Evolutionary conservation across 139 green algal genomes (phyloP).

Genomic region (Volvox reticuliferus): DNA sequence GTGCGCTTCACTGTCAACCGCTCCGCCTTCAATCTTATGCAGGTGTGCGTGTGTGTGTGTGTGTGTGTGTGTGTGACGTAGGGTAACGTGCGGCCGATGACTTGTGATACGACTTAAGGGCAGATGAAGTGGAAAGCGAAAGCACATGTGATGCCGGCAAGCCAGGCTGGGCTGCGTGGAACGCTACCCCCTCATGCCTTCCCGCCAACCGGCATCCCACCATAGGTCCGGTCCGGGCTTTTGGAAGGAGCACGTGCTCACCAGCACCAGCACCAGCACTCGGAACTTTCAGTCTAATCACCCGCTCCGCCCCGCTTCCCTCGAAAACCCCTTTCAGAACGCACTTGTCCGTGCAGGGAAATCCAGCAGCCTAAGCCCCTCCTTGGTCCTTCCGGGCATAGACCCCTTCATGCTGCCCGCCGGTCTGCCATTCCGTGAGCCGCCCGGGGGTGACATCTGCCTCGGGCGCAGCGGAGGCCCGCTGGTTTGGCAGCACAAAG

Average conservation of each 20-base stretch:
- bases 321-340: not conserved
- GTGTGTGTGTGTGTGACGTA: too few species aligned
- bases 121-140: not conserved
- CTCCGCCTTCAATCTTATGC: slow-evolving; percentile 48
- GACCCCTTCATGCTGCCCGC: not conserved
- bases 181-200: too few species aligned
- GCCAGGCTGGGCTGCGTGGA: too few species aligned
- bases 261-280: too few species aligned
- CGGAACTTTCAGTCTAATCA: too few species aligned
- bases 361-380: not conserved
- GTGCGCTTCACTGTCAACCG: slow-evolving; percentile 66
- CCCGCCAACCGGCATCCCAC: too few species aligned
- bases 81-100: too few species aligned
- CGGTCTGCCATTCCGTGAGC: not conserved
- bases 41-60: slow-evolving; percentile 2
- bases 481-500: not conserved
- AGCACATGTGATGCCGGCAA: too few species aligned
- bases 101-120: too few species aligned
- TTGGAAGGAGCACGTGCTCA: too few species aligned
- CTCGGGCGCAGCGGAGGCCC: not conserved
- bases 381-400: not conserved
- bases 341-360: not conserved
- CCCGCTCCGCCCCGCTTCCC: not conserved
- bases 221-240: too few species aligned
- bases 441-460: not conserved